Percentiles rank a stretch among this genome's conserved stretches.
Conservation (phyloP, 1,284 basidiomycete genomes). For the Xerocomus amazonicus region DNA sequence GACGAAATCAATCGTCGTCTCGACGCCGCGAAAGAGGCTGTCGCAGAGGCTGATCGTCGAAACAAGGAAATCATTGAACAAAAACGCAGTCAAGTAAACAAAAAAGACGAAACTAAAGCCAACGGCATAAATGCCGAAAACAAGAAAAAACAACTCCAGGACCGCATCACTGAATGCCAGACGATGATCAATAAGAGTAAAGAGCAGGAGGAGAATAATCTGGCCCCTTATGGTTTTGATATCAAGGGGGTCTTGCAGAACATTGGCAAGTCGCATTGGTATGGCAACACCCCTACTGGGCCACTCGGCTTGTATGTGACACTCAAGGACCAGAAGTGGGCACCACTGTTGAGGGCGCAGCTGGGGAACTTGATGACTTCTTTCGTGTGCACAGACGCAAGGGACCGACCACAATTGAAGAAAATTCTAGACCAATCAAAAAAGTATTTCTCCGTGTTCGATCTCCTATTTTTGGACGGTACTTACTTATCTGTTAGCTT, state of each 20-base stretch:
- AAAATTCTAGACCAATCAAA: conserved; percentile 51
- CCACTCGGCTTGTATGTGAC: conserved; percentile 83
- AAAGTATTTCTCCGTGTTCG: conserved; percentile 48
- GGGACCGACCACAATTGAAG: conserved; percentile 65
- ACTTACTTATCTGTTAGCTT: conserved; percentile 29
- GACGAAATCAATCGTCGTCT: conserved; percentile 53
- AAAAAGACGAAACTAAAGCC: conserved; percentile 32
- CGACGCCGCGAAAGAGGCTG: conserved; percentile 38
- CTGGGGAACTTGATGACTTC: conserved; percentile 63
- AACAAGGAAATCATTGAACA: conserved; percentile 34
- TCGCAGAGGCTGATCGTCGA: conserved; percentile 37
- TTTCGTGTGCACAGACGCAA: conserved; percentile 75
- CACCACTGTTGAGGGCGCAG: conserved; percentile 60
- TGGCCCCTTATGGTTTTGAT: conserved; percentile 62
- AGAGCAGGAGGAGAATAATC: conserved; percentile 50
- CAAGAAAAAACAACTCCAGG: conserved; percentile 33
- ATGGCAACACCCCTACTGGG: conserved; percentile 74
- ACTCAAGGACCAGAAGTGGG: conserved; percentile 72
- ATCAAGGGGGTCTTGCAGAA: conserved; percentile 57
- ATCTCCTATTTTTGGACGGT: not conserved
- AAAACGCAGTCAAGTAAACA: conserved; percentile 31
- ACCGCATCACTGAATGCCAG: conserved; percentile 42
- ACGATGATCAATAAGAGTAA: conserved; percentile 46
- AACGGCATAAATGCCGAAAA: conserved; percentile 36
- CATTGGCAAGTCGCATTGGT: conserved; percentile 61